Percentiles rank a stretch among this genome's conserved stretches.
Conservation (phyloP, 768 basidiomycete genomes). For the Macrolepiota albuminosa region DNA sequence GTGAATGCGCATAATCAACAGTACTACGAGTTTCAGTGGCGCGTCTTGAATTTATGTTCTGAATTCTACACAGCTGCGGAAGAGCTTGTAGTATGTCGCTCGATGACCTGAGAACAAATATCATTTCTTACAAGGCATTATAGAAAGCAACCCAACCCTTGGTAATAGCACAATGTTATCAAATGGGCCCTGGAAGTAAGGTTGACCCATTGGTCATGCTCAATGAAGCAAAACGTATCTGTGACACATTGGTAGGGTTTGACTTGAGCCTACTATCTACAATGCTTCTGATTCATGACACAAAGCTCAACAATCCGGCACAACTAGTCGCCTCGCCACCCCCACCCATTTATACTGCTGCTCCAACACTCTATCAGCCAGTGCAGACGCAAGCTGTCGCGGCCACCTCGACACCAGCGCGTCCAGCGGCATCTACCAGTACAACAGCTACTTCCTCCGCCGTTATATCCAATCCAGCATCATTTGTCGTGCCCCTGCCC, state of each 20-base stretch:
- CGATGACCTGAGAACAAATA: constrained; percentile 7
- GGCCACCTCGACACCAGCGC: constrained; percentile 23
- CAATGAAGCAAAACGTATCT: constrained; percentile 70
- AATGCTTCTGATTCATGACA: constrained; percentile 3
- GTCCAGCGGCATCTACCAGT: constrained; percentile 25
- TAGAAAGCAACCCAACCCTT: constrained; percentile 60
- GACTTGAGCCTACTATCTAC: neutral
- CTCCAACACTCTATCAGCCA: constrained; percentile 40
- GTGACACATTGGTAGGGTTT: constrained; percentile 63
- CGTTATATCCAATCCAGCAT: constrained; percentile 66
- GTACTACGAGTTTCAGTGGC: constrained; percentile 87
- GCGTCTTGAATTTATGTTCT: constrained; percentile 73
- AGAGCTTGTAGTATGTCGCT: constrained; percentile 66
- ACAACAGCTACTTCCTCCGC: constrained; percentile 32
- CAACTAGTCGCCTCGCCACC: constrained; percentile 65
- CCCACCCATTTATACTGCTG: constrained; percentile 47
- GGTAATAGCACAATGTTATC: constrained; percentile 78
- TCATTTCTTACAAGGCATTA: constrained; percentile 10
- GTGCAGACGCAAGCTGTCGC: constrained; percentile 21
- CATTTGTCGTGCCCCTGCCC: constrained; percentile 68
- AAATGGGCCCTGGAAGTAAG: constrained; percentile 62
- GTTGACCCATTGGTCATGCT: constrained; percentile 74
- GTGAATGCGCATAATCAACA: constrained; percentile 67
- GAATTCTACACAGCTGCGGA: constrained; percentile 86
- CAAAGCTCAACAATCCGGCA: constrained; percentile 68